Evolutionary conservation across 2,329 filamentous ascomycete species (phyloP), one percentile per base, ranked within the genome.

Genomic region (Kalmusia sp.): DNA sequence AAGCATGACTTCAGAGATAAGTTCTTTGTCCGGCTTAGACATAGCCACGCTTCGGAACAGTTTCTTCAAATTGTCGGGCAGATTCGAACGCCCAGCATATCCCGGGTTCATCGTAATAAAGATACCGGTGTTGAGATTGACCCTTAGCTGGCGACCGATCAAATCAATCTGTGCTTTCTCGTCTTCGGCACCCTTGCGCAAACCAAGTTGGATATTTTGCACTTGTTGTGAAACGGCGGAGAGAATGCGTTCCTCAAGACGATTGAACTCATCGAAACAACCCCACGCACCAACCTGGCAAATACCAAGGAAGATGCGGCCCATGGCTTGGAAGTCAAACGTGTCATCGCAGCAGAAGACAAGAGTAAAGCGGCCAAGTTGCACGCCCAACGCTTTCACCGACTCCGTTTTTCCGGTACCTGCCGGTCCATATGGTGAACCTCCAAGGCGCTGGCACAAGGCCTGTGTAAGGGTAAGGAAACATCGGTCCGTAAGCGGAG

Each of bases 21-120:
- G 89, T 76, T 99, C 96, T 77, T 99, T 99, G 81, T 99, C 96
- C 1, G 95, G 95, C 77, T 98, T 99, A 9, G 95, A 99, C 95
- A 99, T 99, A 58, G 95, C 95, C 46, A 99, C 93, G 69, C 95
- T 99, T 72, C 96, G 89, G 86, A 99, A 99, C 34, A 99, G 82
- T 78, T 99, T 99, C 86, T 99, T 99, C 79, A 99, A 77, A 74
- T 99, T 99, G 78, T 99, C 95, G 2, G 95, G 95, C 69, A 99
- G 79, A 77, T 99, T 99, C 44, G 95, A 99, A 76, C 95, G 91
- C 52, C 95, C 95, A 48, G 95, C 95, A 77, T 99, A 99, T 47
- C 95, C 95, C 74, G 95, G 95, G 75, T 99, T 99, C 96, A 99
- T 99, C 33, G 95, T 99, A 74, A 99, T 99, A 80, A 99, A 99